Conservation (phyloP, 1,284 basidiomycete genomes). For the Ceratobasidium theobromae region DNA sequence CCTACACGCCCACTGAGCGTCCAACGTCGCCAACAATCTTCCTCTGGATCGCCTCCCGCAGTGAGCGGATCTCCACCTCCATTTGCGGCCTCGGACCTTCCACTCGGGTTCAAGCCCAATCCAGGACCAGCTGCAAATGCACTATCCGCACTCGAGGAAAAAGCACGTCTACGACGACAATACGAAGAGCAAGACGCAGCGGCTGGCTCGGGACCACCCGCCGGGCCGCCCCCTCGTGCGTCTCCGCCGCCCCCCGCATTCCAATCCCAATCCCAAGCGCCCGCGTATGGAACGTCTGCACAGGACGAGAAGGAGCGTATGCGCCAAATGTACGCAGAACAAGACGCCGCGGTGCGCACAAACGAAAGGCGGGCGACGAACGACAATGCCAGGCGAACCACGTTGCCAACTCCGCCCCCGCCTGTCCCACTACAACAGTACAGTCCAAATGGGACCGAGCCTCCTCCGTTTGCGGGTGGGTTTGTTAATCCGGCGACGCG, state of each 20-base stretch:
- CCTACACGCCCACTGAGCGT: slow-evolving; percentile 20
- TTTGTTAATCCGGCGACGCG: slow-evolving; percentile 21
- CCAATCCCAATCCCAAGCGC: not conserved
- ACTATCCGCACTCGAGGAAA: slow-evolving; percentile 32
- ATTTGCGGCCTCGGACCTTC: slow-evolving; percentile 3
- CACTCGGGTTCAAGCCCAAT: slow-evolving; percentile 18
- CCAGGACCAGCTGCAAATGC: slow-evolving; percentile 27
- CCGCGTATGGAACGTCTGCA: slow-evolving; percentile 14
- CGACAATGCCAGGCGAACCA: not conserved
- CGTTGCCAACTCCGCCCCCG: slow-evolving; percentile 17
- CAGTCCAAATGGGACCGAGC: slow-evolving; percentile 30
- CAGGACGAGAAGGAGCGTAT: slow-evolving; percentile 44
- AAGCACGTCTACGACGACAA: slow-evolving; percentile 29
- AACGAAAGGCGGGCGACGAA: slow-evolving; percentile 24
- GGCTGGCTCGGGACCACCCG: slow-evolving; percentile 39
- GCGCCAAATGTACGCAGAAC: slow-evolving; percentile 53
- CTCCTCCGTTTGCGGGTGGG: slow-evolving; percentile 19
- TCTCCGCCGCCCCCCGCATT: slow-evolving; percentile 43
- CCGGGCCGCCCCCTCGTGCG: slow-evolving; percentile 42
- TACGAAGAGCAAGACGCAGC: slow-evolving; percentile 32
- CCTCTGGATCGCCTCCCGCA: slow-evolving; percentile 23
- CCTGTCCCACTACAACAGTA: slow-evolving; percentile 8
- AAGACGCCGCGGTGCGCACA: slow-evolving; percentile 53
- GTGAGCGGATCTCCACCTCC: slow-evolving; percentile 16
- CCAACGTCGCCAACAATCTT: slow-evolving; percentile 4